Conservation (phyloP, 164 flowering plant genomes). For the Macadamia integrifolia region DNA sequence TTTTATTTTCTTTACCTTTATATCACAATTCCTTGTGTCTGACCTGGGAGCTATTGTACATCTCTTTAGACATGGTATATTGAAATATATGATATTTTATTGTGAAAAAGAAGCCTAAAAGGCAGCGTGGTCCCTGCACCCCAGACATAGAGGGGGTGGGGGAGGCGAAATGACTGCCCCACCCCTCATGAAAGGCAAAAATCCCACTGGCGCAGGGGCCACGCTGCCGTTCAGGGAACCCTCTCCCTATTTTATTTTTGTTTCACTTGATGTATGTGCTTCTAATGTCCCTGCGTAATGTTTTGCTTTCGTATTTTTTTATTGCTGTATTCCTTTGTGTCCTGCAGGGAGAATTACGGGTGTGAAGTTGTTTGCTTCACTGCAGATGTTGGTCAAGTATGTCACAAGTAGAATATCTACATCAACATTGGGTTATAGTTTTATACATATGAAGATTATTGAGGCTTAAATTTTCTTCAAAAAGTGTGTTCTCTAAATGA, state of each 20-base stretch:
- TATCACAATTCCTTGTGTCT: no score
- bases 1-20: no score
- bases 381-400: slow-evolving; percentile 99
- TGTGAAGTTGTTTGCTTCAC: slow-evolving; percentile 99
- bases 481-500: not conserved
- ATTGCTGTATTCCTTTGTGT: slow-evolving; percentile 1
- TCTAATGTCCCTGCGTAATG: not conserved
- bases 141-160: no score
- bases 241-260: not conserved
- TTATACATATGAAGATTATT: not conserved
- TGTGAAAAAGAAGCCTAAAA: no score
- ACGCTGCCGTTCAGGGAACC: no score
- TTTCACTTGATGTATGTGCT: not conserved
- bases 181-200: no score
- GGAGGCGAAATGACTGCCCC: no score
- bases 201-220: no score
- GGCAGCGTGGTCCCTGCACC: no score
- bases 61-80: no score
- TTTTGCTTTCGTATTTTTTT: not conserved
- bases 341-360: slow-evolving; percentile 88
- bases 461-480: not conserved
- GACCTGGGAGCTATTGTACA: no score
- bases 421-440: not conserved
- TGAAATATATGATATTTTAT: no score
- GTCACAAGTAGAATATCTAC: slow-evolving; percentile 3